Conservation (phyloP, 2,329 filamentous ascomycete species). For the Talaromyces amestolkiae region DNA sequence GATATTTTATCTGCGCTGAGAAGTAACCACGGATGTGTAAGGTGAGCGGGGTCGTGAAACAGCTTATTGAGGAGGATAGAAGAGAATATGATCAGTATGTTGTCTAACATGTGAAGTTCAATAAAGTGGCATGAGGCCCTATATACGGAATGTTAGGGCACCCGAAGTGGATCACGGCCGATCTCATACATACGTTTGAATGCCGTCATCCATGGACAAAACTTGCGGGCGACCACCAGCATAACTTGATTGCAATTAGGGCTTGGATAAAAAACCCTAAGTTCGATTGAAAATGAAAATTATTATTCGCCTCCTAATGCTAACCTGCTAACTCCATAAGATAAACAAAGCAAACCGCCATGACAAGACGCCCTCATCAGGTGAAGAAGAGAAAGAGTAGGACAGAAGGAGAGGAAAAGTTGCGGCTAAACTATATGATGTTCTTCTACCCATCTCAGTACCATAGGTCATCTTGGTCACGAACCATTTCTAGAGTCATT, state of each 20-base stretch:
- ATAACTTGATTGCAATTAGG: not conserved
- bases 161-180: not conserved
- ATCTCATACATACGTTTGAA: conserved; percentile 20
- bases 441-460: conserved; percentile 18
- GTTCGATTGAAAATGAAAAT: not conserved
- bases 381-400: not conserved
- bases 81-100: not conserved
- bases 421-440: not conserved
- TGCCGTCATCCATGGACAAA: conserved; percentile 21
- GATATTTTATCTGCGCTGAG: too few species aligned
- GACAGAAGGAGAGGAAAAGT: not conserved
- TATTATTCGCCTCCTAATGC: conserved; percentile 2
- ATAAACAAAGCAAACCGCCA: not conserved
- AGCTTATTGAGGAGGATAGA: not conserved
- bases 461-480: conserved; percentile 37
- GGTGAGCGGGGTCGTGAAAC: too few species aligned
- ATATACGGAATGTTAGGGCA: conserved; percentile 14
- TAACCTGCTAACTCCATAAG: conserved; percentile 2
- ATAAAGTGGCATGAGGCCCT: not conserved
- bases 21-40: too few species aligned
- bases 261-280: not conserved
- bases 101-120: not conserved
- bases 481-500: conserved; percentile 38
- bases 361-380: not conserved
- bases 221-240: conserved; percentile 1